These are phyloP conservation scores for Citrullus amarus DNA, from an alignment of 306 rosid genomes.

Conservation along the genomic window DNA sequence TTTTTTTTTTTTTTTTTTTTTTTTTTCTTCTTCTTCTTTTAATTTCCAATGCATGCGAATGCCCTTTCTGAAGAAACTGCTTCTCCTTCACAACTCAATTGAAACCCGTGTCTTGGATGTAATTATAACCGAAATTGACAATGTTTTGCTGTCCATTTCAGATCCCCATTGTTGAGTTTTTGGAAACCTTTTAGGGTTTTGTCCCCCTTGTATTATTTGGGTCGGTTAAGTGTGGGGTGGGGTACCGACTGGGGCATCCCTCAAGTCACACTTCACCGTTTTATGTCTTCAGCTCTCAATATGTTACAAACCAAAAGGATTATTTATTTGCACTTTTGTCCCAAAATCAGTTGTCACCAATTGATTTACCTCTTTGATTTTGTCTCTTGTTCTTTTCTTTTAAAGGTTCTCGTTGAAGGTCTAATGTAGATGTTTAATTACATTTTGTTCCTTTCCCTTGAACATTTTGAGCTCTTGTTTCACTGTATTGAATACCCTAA, in stretches of 20 bases:
- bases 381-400: slow-evolving; percentile 3
- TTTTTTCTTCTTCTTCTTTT: not conserved
- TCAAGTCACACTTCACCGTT: not conserved
- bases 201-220: not conserved
- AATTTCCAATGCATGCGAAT: not conserved
- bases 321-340: not conserved
- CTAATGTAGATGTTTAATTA: not conserved
- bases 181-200: not conserved
- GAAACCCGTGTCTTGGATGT: not conserved
- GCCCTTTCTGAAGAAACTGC: not conserved
- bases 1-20: not conserved
- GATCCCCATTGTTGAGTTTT: not conserved
- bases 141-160: not conserved
- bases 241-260: slow-evolving; percentile 4
- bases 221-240: not conserved
- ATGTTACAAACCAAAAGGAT: not conserved
- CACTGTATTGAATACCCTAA: not conserved
- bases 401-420: not conserved
- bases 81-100: not conserved
- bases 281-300: not conserved
- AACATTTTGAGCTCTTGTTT: not conserved
- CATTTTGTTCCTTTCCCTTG: not conserved
- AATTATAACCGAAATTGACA: too few species aligned
- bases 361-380: not conserved
- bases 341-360: not conserved